A percentile compares a stretch with the other conserved stretches of the same genome.
phyloP scores from a whole-genome alignment of 2,329 filamentous ascomycete genomes.

The Fusarium veterinarium region DNA sequence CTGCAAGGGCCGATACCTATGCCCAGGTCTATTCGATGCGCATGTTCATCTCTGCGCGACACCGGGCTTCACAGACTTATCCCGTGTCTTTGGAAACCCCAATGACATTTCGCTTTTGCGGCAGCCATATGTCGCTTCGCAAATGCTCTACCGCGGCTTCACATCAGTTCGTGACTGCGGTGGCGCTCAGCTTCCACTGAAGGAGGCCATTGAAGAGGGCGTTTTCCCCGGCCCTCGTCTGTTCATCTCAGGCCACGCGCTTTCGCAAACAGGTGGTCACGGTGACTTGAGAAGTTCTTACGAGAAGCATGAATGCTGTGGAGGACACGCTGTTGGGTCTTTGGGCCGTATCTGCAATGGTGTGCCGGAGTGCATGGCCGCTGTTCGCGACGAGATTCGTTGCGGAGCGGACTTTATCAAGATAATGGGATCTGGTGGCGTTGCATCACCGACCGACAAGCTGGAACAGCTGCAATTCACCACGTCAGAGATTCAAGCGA shows the following conservation, averaged over 20 bases:
- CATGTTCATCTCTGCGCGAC: conserved; percentile 49
- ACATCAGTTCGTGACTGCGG: not conserved
- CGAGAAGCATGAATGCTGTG: conserved; percentile 55
- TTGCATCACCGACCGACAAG: not conserved
- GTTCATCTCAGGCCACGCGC: conserved; percentile 64
- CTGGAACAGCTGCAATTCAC: not conserved
- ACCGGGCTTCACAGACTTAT: conserved; percentile 44
- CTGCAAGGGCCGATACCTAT: conserved; percentile 33
- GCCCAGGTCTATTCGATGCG: conserved; percentile 48
- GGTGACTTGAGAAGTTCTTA: conserved; percentile 61
- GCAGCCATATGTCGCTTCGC: conserved; percentile 49
- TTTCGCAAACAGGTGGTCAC: conserved; percentile 69
- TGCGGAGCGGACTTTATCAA: conserved; percentile 1
- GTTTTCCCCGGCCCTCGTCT: conserved; percentile 62
- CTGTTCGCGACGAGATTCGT: not conserved
- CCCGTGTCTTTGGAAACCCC: conserved; percentile 46
- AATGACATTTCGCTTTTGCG: conserved; percentile 54
- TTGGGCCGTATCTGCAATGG: conserved; percentile 49
- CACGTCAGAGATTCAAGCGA: not conserved
- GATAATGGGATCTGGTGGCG: conserved; percentile 1
- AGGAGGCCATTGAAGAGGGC: conserved; percentile 66
- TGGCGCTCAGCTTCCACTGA: conserved; percentile 60
- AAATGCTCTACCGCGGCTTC: not conserved
- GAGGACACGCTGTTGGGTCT: conserved; percentile 44
- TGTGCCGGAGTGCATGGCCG: not conserved